Base-by-base conservation (phyloP, 768 basidiomycete species). In the Austroboletus festivus region DNA sequence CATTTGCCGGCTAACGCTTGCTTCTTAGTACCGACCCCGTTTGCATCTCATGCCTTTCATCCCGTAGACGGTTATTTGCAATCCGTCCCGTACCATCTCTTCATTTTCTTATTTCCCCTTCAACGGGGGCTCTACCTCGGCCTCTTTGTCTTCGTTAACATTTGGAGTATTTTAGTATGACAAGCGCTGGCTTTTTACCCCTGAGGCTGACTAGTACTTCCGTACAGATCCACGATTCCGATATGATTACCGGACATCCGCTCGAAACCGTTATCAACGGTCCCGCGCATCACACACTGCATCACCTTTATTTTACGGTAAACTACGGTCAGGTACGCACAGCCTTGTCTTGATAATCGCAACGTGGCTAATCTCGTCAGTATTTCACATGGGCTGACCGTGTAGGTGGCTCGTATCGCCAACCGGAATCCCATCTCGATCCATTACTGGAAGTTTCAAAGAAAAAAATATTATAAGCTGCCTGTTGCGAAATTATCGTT, bases 311-410 rank as follows among this genome's bases (percentile, higher is more conserved):
- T 73, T 98, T 97, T 73, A 96, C 88, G 37, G 87, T 89, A 57
- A 98, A 98, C 74, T 95, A 93, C 68, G 93, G 93, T 20, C 91
- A 93, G 75, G 84, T 85, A 64, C 56, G 73, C 68, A 58, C 86
- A 39, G 26, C 44, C 38, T 13, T n/a, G 16, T 44, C 13, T 50
- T 38, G 47, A 51, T 44, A 41, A 12, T 15, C 12, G 5, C 35
- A 15, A 15, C 12, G 31, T 16, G 28, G 51, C 60, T 59, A 44
- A 59, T 63, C 48, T 37, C 23, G n/a, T 35, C 69, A 96, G 85
- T 99, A 98, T 73, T 97, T 98, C 67, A 96, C 93, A 33, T 94
- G 87, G 85, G 91, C 90, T 18, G 96, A 98, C 68, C 81, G 83
- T 39, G 74, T 74, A 47, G 84, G 83, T 47, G 83, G 82, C 39